These are phyloP conservation scores for Tricholomella constricta DNA, from an alignment of 768 basidiomycete genomes.

Conservation along the genomic window DNA sequence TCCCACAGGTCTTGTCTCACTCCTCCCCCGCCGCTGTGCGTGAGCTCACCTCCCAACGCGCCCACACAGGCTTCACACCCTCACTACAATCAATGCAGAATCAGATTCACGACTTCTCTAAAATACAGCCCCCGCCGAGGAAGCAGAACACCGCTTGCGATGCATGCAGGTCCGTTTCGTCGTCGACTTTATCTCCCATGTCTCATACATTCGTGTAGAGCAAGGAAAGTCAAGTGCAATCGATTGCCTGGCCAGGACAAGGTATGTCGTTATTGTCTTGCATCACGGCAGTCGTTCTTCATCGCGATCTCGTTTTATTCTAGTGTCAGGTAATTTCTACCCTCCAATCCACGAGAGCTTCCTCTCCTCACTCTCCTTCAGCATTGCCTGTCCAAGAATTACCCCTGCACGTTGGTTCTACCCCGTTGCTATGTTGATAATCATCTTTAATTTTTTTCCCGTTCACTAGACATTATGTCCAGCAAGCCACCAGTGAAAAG, in stretches of 20 bases:
- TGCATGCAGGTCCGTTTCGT: constrained; percentile 69
- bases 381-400: constrained; percentile 88
- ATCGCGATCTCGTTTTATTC: neutral
- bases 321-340: constrained; percentile 62
- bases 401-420: constrained; percentile 83
- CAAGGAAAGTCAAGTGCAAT: constrained; percentile 89
- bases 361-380: constrained; percentile 29
- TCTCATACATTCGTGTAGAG: constrained; percentile 41
- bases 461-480: constrained; percentile 66
- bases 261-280: constrained; percentile 41
- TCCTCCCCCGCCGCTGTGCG: constrained; percentile 12
- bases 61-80: constrained; percentile 54
- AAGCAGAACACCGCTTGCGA: constrained; percentile 95
- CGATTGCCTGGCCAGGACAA: constrained; percentile 81
- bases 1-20: constrained; percentile 36
- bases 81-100: constrained; percentile 73
- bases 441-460: neutral
- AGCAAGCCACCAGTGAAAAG: constrained; percentile 85
- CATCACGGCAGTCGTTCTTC: neutral
- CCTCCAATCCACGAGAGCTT: constrained; percentile 19
- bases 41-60: constrained; percentile 16
- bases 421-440: constrained; percentile 1
- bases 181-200: constrained; percentile 9
- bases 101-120: constrained; percentile 80
- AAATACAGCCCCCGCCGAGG: constrained; percentile 79